phyloP scores from a whole-genome alignment of 192 early-diverging fungal genomes.

The Borealophlyctis nickersoniae region DNA sequence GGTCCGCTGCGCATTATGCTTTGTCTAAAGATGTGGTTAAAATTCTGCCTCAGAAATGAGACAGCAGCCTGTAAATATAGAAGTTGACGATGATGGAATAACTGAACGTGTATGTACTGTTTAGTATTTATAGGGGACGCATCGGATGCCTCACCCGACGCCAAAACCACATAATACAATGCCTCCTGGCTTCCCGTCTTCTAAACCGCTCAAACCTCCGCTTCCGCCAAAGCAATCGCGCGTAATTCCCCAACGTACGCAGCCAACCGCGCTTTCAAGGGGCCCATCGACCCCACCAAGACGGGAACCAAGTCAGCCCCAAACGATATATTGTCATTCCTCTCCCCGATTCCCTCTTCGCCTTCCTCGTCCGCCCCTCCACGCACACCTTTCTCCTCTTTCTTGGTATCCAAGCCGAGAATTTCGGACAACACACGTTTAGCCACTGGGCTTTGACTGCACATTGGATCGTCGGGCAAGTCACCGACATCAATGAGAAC shows the following conservation, averaged over 20 bases:
- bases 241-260: slow-evolving; percentile 29
- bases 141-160: too few species aligned
- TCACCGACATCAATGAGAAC: slow-evolving; percentile 34
- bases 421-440: slow-evolving; percentile 20
- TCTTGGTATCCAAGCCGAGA: neutral
- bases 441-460: neutral
- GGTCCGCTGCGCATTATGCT: slow-evolving; percentile 54
- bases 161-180: too few species aligned
- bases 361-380: slow-evolving; percentile 2
- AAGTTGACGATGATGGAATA: too few species aligned
- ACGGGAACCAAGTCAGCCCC: slow-evolving; percentile 28
- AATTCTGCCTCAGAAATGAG: slow-evolving; percentile 17
- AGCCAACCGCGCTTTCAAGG: slow-evolving; percentile 26
- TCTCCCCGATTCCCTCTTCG: slow-evolving; percentile 10
- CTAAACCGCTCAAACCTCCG: too few species aligned
- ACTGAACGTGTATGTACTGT: too few species aligned
- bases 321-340: slow-evolving; percentile 26
- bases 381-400: neutral
- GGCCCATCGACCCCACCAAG: slow-evolving; percentile 27
- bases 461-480: slow-evolving; percentile 23
- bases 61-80: too few species aligned
- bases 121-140: too few species aligned
- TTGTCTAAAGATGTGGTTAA: slow-evolving; percentile 23
- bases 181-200: too few species aligned
- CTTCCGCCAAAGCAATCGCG: neutral